Percentiles rank a stretch among this genome's conserved stretches.
phyloP scores from a whole-genome alignment of 73 alveolate species.

The Tetrahymena thermophila region DNA sequence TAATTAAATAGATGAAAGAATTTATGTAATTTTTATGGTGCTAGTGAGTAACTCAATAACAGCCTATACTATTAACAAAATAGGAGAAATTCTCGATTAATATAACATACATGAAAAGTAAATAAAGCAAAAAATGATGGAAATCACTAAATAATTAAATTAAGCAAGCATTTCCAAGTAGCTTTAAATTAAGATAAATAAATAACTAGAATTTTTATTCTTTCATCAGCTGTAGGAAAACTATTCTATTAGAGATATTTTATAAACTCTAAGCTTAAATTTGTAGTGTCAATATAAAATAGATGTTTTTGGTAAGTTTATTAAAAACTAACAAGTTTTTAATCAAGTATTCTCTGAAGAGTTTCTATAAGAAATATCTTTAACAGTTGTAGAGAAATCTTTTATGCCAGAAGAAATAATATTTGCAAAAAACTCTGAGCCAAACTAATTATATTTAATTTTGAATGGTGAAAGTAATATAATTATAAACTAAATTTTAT shows the following conservation, averaged over 20 bases:
- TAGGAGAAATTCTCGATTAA: slow-evolving; percentile 27
- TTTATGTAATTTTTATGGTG: slow-evolving; percentile 24
- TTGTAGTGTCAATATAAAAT: slow-evolving; percentile 26
- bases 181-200: slow-evolving; percentile 28
- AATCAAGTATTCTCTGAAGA: slow-evolving; percentile 9
- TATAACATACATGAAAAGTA: neutral
- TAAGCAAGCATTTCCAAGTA: slow-evolving; percentile 11
- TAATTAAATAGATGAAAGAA: neutral
- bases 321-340: slow-evolving; percentile 2
- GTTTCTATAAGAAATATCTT: slow-evolving; percentile 11
- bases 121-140: slow-evolving; percentile 22
- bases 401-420: slow-evolving; percentile 39
- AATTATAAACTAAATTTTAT: neutral
- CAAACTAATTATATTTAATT: slow-evolving; percentile 13
- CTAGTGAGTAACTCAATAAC: slow-evolving; percentile 12
- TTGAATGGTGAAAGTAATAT: slow-evolving; percentile 25
- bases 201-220: slow-evolving; percentile 19
- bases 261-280: slow-evolving; percentile 9
- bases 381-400: slow-evolving; percentile 12
- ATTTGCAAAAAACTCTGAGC: slow-evolving; percentile 3
- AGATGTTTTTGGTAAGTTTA: slow-evolving; percentile 8
- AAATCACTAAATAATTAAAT: neutral
- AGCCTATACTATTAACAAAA: slow-evolving; percentile 27
- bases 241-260: slow-evolving; percentile 12
- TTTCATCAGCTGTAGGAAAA: neutral